Evolutionary conservation across 495 filamentous ascomycete genomes (phyloP).

Genomic region (Monascus purpureus): DNA sequence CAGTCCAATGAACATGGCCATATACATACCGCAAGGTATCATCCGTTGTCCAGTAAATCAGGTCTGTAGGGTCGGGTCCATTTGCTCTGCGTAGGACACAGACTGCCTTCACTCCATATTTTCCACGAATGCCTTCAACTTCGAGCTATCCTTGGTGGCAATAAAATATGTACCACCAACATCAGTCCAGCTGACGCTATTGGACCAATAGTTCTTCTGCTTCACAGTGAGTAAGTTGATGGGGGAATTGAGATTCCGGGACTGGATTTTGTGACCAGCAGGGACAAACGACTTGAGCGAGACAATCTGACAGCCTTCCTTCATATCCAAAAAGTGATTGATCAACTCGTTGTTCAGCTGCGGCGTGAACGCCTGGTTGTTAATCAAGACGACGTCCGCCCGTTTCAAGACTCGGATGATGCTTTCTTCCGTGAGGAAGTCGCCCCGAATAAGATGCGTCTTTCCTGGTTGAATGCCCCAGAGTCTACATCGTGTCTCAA

Average conservation of each 20-base stretch:
- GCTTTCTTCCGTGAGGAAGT: slow-evolving; percentile 62
- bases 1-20: no score
- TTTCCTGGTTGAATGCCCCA: slow-evolving; percentile 76
- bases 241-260: slow-evolving; percentile 57
- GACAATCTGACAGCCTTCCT: slow-evolving; percentile 79
- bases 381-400: slow-evolving; percentile 88
- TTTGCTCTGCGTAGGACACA: neutral
- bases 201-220: slow-evolving; percentile 62
- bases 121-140: slow-evolving; percentile 33
- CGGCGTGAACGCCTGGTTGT: slow-evolving; percentile 89
- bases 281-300: slow-evolving; percentile 72
- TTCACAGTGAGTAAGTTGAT: slow-evolving; percentile 66
- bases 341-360: slow-evolving; percentile 74
- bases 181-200: slow-evolving; percentile 85
- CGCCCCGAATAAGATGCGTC: slow-evolving; percentile 68
- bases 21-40: no score
- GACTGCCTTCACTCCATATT: slow-evolving; percentile 11
- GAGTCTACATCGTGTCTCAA: slow-evolving; percentile 65
- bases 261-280: slow-evolving; percentile 51
- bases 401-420: slow-evolving; percentile 60
- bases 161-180: slow-evolving; percentile 75
- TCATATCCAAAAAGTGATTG: slow-evolving; percentile 86
- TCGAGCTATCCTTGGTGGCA: slow-evolving; percentile 62
- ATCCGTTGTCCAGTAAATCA: no score
- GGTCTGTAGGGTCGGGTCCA: no score